Base-by-base conservation (phyloP, 2,329 filamentous ascomycete genomes). In the Colletotrichum ledebouriae region DNA sequence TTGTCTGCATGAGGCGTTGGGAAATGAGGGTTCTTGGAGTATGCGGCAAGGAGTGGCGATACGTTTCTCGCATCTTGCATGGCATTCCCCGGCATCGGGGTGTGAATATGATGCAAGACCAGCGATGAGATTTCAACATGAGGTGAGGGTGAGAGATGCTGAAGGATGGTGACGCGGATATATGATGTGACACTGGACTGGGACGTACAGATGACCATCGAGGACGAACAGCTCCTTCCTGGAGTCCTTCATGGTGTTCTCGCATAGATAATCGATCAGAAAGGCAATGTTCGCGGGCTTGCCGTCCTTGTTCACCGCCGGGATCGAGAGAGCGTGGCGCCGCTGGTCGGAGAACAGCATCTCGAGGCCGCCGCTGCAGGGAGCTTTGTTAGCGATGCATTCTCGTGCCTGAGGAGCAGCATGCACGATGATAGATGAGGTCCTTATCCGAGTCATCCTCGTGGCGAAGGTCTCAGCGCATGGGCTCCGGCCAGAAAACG, bases 171-270 rank as follows among this genome's bases (percentile, higher is more conserved):
- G 67, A 46, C 33, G 46, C 42, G 58, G 65, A 66, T 56, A 59
- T 69, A 62, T 46, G 52, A 69, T 63, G 70, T 33, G 47, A 53
- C 17, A 55, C 44, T 56, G 63, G 67, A 55, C 44, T 56, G 63
- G 67, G 59, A 88, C 94, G 78, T 88, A 98, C 95, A 98, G 91
- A 75, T 94, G 90, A 74, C 87, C 89, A 71, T 97, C 93, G 22
- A 97, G 85, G 39, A 98, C 89, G 76, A 99, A 98, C 65, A 98
- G 85, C 66, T 98, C 95, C 77, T 92, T 92, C 65, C 95, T 87
- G 25, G 86, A 86, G 79, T 98, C 94, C 73, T 90, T 92, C 93
- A 98, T 97, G 62, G 93, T 81, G 73, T 94, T 86, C 41, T 92
- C 83, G 79, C 93, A 94, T 11, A 98, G 88, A 79, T 97, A 86